phyloP scores from a whole-genome alignment of 116 monocot species.

The Dioscorea cayenensis region DNA sequence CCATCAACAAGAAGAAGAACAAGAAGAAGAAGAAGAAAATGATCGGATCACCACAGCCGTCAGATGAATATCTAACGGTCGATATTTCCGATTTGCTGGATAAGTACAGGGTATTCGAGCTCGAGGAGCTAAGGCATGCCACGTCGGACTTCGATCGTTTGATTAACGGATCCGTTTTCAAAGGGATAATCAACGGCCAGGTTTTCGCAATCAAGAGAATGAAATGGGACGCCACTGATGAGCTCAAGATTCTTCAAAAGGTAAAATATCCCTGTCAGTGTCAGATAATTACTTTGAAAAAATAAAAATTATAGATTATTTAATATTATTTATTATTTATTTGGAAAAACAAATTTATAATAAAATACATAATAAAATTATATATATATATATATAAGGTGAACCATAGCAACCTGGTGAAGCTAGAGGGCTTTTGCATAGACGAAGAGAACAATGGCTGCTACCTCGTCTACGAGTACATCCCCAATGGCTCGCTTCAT shows the following conservation, averaged over 20 bases:
- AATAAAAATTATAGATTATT: too few species aligned
- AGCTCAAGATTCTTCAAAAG: slow-evolving; percentile 92
- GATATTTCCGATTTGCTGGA: slow-evolving; percentile 78
- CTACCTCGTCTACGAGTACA: slow-evolving; percentile 76
- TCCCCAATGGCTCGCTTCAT: slow-evolving; percentile 66
- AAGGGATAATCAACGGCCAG: slow-evolving; percentile 39
- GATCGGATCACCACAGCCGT: background rate
- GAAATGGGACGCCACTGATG: slow-evolving; percentile 81
- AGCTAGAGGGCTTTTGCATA: slow-evolving; percentile 87
- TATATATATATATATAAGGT: slow-evolving; percentile 46
- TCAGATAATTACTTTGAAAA: background rate
- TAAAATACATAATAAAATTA: too few species aligned
- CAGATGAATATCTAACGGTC: slow-evolving; percentile 28
- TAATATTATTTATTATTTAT: too few species aligned
- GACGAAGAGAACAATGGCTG: slow-evolving; percentile 41
- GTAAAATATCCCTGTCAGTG: slow-evolving; percentile 11
- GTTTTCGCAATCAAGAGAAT: slow-evolving; percentile 79
- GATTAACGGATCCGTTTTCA: slow-evolving; percentile 68
- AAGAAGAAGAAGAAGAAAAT: background rate
- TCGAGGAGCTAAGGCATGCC: slow-evolving; percentile 49
- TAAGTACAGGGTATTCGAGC: slow-evolving; percentile 58
- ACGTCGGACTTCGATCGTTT: slow-evolving; percentile 53
- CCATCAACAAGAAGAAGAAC: too few species aligned
- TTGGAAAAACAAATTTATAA: too few species aligned
- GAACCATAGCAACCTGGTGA: slow-evolving; percentile 84